Evolutionary conservation across 1,139 yeast genomes (phyloP), one percentile per base, ranked within the genome.

Genomic region (Kodamaea arcana): DNA sequence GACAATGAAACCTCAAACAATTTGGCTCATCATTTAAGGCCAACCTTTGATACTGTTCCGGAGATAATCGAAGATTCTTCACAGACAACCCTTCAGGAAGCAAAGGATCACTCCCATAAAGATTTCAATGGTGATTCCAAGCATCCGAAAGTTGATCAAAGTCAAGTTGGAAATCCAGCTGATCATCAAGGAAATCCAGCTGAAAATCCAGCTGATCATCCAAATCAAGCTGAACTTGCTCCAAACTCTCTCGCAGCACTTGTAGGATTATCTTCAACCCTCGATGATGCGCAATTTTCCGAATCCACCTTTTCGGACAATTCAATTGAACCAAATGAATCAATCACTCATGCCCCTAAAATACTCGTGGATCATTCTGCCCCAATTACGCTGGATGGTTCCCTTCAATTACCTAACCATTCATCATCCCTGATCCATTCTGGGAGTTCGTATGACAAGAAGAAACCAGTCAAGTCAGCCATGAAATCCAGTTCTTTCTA

Each of bases 381-480:
- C 9, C 22, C 4, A 27, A 30, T 10, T 33, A 27, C 12, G 30
- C 33, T 13, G 34, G 23, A 4, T 34, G 31, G 6, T 22, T 14
- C 18, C 15, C 15, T 25, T 13, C 22, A 15, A 26, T 15, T 28
- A 6, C 24, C 24, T 4, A 30, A 15, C 15, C 6, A 15, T 7
- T 11, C 32, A 7, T 31, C 42, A 4, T 36, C 40, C 13, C 40
- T 34, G 22, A 32, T 42, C 17, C 28, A 25, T 14, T 65, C 72
- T 0, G 46, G 50, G 7, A 48, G 52, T 23, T 54, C 60, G 20
- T 43, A 48, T 13, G 71, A 65, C 23, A 50, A 29, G 22, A 54
- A 50, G 38, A 58, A 45, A 17, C 80, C 82, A 27, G 74, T 75
- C 43, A 81, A 80, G 50, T 80, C 88, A 1, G 88, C 84, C 2